A percentile compares a stretch with the other conserved stretches of the same genome.
These are phyloP conservation scores for Aspergillus cavernicola DNA, from an alignment of 495 filamentous ascomycete genomes.

Conservation along the genomic window DNA sequence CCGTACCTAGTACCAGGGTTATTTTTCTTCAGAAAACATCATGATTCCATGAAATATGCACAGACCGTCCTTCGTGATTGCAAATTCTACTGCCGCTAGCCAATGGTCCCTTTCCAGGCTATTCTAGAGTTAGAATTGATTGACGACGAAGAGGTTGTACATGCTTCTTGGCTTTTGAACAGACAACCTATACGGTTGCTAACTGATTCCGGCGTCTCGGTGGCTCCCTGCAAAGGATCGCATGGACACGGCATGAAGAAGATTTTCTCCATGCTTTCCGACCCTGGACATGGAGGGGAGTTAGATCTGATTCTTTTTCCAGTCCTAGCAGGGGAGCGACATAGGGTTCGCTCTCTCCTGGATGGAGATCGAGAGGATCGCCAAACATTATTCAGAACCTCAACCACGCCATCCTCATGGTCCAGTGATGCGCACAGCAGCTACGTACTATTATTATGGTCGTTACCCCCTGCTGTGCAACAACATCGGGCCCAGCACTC, in stretches of 20 bases:
- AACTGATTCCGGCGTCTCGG: neutral
- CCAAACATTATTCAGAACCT: neutral
- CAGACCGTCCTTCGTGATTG: neutral
- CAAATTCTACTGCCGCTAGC: slow-evolving; percentile 8
- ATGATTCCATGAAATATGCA: neutral
- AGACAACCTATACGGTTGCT: neutral
- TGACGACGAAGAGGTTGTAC: slow-evolving; percentile 4
- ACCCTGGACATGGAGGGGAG: neutral
- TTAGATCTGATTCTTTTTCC: neutral
- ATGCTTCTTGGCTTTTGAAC: slow-evolving; percentile 8
- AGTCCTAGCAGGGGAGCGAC: neutral
- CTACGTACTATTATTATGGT: neutral
- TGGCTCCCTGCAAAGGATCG: neutral
- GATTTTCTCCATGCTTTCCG: neutral
- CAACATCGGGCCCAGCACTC: neutral
- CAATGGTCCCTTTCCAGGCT: slow-evolving; percentile 1
- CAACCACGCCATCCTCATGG: neutral
- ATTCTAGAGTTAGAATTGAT: slow-evolving; percentile 6
- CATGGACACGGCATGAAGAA: slow-evolving; percentile 5
- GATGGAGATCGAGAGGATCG: neutral
- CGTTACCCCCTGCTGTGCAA: neutral
- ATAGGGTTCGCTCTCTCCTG: neutral
- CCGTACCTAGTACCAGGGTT: too few species aligned
- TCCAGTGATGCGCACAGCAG: neutral
- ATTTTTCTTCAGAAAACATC: too few species aligned